A percentile compares a stretch with the other conserved stretches of the same genome.
Evolutionary conservation across 257 asterid species (phyloP).

Genomic region (Craterostigma plantagineum): DNA sequence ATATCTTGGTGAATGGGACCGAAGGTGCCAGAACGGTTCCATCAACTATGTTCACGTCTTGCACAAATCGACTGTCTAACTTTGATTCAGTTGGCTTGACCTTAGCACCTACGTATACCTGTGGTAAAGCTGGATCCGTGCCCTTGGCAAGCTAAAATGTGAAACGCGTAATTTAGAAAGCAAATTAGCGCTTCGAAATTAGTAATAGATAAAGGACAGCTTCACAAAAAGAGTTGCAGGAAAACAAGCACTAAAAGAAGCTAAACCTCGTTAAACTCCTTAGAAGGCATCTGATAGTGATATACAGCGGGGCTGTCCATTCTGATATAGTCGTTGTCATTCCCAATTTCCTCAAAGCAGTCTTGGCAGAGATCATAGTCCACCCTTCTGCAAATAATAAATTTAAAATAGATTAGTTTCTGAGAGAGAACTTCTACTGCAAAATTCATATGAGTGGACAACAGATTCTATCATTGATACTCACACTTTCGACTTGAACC

Average conservation of each 20-base stretch:
- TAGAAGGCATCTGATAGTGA: constrained; percentile 15
- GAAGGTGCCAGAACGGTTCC: constrained; percentile 73
- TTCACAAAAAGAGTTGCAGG: neutral
- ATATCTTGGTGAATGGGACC: constrained; percentile 73
- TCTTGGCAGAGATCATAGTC: constrained; percentile 64
- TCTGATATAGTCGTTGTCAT: constrained; percentile 34
- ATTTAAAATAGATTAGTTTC: neutral
- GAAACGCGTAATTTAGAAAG: too few species aligned
- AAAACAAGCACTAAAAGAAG: constrained; percentile 3
- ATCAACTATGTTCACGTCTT: constrained; percentile 68
- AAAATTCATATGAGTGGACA: too few species aligned
- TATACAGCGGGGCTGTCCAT: constrained; percentile 37
- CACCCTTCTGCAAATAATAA: constrained; percentile 30
- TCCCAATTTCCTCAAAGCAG: constrained; percentile 55
- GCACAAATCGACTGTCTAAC: constrained; percentile 62
- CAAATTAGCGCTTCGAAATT: constrained; percentile 7
- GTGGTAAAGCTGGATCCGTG: constrained; percentile 15
- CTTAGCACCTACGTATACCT: constrained; percentile 16
- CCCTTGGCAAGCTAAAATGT: too few species aligned
- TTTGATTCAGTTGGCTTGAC: constrained; percentile 19
- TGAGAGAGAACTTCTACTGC: neutral
- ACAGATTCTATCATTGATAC: too few species aligned
- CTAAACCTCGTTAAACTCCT: constrained; percentile 24
- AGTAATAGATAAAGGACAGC: neutral
- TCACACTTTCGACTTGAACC: constrained; percentile 86